Evolutionary conservation across 2,329 filamentous ascomycete species (phyloP), one percentile per base, ranked within the genome.

Genomic region (Emericellopsis cladophorae): DNA sequence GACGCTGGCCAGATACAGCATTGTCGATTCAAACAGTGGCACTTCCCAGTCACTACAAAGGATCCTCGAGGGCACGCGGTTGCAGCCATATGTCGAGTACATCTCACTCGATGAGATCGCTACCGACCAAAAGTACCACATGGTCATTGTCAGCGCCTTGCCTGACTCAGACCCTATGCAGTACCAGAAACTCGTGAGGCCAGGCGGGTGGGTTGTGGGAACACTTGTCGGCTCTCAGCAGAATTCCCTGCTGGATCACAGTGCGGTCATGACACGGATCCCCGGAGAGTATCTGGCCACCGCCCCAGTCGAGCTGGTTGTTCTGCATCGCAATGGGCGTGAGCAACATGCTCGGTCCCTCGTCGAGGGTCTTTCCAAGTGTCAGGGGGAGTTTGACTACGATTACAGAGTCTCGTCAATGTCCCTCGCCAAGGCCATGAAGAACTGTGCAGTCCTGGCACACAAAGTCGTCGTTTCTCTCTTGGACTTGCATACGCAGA

Each of bases 391-490:
- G 7, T 4, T 4, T 12, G 12, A 29, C 26, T 29, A 12, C 26
- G 32, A 35, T 35, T 14, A 11, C 9, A 21, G 16, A 21, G 32
- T 14, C 9, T 35, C 32, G n/a, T 15, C 32, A 9, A 8, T 35
- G 32, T 5, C 32, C 7, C 9, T 35, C 18, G 18, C 4, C 2
- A 8, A 35, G 32, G n/a, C 32, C n/a, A 8, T 11, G 8, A 9
- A 35, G 18, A 21, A 35, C 32, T 9, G 9, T 12, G n/a, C 9
- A 9, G 9, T 7, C 9, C n/a, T 43, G 11, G 14, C 23, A 5
- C 39, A 31, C 21, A 54, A 51, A 15, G 45, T 62, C 3, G 59
- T 66, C 21, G 55, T 76, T 7, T 69, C 71, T 1, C 56, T 76
- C 0, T 50, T 71, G 1, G 72, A 76, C 36, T 52, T 65, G 18